Conservation (phyloP, 495 filamentous ascomycete genomes). For the Hamigera avellanea region DNA sequence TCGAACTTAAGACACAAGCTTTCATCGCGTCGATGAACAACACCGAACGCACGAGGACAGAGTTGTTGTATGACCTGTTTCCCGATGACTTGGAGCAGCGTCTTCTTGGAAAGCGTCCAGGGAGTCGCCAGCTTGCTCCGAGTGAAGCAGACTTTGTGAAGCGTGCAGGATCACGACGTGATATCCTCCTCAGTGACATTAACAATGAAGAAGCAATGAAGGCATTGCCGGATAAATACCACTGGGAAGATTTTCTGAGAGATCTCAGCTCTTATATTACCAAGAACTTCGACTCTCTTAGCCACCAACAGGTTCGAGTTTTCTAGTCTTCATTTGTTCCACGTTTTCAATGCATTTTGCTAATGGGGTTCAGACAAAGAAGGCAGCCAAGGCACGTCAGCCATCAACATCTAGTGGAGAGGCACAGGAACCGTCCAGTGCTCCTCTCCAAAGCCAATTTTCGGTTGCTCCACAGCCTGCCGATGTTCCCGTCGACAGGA, state of each 20-base stretch:
- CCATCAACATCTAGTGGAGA: slow-evolving; percentile 31
- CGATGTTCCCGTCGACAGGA: slow-evolving; percentile 30
- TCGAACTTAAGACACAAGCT: slow-evolving; percentile 79
- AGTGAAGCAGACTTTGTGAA: slow-evolving; percentile 67
- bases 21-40: slow-evolving; percentile 64
- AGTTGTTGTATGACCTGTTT: slow-evolving; percentile 64
- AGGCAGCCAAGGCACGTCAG: slow-evolving; percentile 30
- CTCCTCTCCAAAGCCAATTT: slow-evolving; percentile 35
- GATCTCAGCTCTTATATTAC: slow-evolving; percentile 64
- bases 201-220: slow-evolving; percentile 49
- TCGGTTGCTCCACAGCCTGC: slow-evolving; percentile 28
- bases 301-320: slow-evolving; percentile 35
- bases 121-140: slow-evolving; percentile 48
- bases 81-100: slow-evolving; percentile 54
- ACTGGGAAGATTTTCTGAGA: slow-evolving; percentile 68
- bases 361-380: slow-evolving; percentile 27
- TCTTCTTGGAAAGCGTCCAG: slow-evolving; percentile 53
- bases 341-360: neutral
- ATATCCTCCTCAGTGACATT: slow-evolving; percentile 53
- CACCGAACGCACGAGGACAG: slow-evolving; percentile 50
- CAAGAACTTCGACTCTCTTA: slow-evolving; percentile 59
- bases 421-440: slow-evolving; percentile 23
- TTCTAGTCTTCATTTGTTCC: neutral
- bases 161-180: slow-evolving; percentile 49
- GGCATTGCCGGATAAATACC: slow-evolving; percentile 60